phyloP scores from a whole-genome alignment of 2,329 filamentous ascomycete species.

The Aspergillus sp. region DNA sequence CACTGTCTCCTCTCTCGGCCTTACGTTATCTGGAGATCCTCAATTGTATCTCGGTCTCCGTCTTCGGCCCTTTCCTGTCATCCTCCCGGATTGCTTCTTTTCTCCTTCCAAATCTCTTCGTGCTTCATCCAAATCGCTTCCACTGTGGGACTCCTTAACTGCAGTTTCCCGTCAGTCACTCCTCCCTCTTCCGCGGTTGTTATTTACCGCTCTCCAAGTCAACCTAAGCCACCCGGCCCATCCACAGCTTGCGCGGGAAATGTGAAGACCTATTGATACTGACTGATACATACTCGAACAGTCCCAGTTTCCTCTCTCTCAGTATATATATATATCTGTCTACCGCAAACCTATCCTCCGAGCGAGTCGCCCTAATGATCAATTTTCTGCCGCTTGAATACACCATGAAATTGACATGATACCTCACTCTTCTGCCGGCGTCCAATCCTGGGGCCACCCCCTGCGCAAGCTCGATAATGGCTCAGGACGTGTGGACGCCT shows the following conservation, averaged over 20 bases:
- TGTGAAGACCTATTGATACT: background rate
- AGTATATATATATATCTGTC: background rate
- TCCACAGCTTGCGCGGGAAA: background rate
- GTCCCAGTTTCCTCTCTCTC: background rate
- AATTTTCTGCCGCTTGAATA: conserved; percentile 24
- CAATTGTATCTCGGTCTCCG: conserved; percentile 16
- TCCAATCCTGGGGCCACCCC: conserved; percentile 39
- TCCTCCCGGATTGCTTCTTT: background rate
- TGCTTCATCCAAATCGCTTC: background rate
- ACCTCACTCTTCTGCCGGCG: conserved; percentile 40
- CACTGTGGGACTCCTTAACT: conserved; percentile 9
- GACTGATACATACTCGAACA: background rate
- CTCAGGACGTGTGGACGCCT: conserved; percentile 27
- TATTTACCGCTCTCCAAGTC: conserved; percentile 8
- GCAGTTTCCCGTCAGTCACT: conserved; percentile 2
- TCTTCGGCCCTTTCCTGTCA: conserved; percentile 18
- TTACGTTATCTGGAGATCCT: conserved; percentile 25
- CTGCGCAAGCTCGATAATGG: conserved; percentile 32
- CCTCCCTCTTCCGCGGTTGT: conserved; percentile 10
- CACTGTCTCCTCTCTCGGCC: conserved; percentile 14
- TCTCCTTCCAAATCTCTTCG: background rate
- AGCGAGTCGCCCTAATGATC: conserved; percentile 20
- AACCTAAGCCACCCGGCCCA: background rate
- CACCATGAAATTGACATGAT: conserved; percentile 44
- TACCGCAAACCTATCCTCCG: background rate